phyloP scores from a whole-genome alignment of 73 alveolate species.

The Paraurostyla sp. region DNA sequence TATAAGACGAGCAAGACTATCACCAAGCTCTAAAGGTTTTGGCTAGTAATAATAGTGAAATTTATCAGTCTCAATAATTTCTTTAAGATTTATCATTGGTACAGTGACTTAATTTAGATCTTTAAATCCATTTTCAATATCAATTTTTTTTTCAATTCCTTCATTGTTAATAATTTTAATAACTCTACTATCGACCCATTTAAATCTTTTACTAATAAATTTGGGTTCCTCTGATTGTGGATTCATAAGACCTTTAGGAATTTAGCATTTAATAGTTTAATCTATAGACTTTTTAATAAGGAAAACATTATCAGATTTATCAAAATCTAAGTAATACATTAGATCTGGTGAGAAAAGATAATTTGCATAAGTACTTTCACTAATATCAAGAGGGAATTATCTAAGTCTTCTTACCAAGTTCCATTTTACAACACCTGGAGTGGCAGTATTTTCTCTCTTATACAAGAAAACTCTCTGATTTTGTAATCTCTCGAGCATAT shows the following conservation, averaged over 20 bases:
- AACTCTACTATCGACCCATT: background rate
- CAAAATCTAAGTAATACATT: background rate
- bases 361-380: constrained; percentile 35
- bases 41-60: background rate
- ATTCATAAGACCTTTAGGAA: constrained; percentile 45
- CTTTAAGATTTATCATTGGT: constrained; percentile 25
- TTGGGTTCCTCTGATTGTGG: constrained; percentile 24
- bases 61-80: background rate
- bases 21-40: background rate
- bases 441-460: background rate
- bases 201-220: background rate
- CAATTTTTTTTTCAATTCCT: constrained; percentile 42
- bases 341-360: constrained; percentile 47
- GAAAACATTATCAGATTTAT: constrained; percentile 9
- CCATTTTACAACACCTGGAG: constrained; percentile 7
- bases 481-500: constrained; percentile 25
- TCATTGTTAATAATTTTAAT: constrained; percentile 16
- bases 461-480: constrained; percentile 33
- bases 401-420: constrained; percentile 30
- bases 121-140: constrained; percentile 18
- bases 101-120: constrained; percentile 9
- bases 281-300: background rate
- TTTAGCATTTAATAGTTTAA: background rate
- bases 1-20: background rate
- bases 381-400: constrained; percentile 44